Evolutionary conservation across 306 rosid species (phyloP).

Genomic region (Cajanus cajan): DNA sequence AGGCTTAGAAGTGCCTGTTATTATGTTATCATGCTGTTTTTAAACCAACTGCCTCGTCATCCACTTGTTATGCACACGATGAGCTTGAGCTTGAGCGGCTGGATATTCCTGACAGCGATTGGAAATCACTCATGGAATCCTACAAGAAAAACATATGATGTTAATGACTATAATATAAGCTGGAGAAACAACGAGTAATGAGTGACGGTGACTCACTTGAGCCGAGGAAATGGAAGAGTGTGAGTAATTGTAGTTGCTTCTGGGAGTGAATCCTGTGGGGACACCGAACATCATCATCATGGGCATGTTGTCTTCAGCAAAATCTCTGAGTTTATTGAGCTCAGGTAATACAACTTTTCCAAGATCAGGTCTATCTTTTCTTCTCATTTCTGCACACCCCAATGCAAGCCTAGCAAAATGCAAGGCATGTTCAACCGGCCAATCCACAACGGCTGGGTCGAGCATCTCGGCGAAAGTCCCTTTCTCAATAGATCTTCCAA

Average conservation of each 20-base stretch:
- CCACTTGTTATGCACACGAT: conserved; percentile 2
- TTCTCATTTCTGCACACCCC: conserved; percentile 76
- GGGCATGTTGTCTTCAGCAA: conserved; percentile 56
- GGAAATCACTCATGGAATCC: conserved; percentile 44
- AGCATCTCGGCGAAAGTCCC: conserved; percentile 67
- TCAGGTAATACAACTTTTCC: conserved; percentile 65
- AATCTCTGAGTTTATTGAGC: conserved; percentile 58
- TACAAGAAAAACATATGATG: conserved; percentile 20
- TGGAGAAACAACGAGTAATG: background rate
- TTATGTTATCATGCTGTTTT: background rate
- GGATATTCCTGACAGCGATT: conserved; percentile 35
- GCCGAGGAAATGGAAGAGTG: conserved; percentile 4
- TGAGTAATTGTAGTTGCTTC: background rate
- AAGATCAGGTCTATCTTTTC: conserved; percentile 83
- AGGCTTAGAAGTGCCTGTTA: background rate
- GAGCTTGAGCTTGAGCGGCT: conserved; percentile 48
- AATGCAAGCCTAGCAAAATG: conserved; percentile 59
- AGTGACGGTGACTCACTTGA: conserved; percentile 42
- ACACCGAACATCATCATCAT: conserved; percentile 24
- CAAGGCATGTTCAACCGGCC: conserved; percentile 75
- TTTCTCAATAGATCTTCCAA: conserved; percentile 55
- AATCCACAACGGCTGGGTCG: conserved; percentile 66
- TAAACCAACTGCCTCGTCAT: background rate
- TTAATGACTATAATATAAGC: background rate
- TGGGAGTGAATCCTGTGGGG: background rate